phyloP scores from a whole-genome alignment of 768 basidiomycete genomes.

The Mycena capillaripes region DNA sequence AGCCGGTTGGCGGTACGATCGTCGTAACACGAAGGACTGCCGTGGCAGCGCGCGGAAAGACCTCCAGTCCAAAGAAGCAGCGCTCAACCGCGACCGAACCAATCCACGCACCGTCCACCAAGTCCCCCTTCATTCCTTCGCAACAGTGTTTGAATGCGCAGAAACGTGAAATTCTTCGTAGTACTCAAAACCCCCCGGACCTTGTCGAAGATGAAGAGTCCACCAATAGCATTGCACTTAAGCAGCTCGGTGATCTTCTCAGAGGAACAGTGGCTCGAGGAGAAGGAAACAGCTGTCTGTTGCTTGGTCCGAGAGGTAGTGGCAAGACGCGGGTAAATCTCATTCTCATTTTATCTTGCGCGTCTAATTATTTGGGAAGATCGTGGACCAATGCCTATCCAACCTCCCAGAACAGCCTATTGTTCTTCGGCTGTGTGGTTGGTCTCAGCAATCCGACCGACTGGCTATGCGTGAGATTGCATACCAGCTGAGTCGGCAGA shows the following conservation, averaged over 20 bases:
- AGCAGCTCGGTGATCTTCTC: slow-evolving; percentile 75
- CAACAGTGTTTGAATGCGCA: slow-evolving; percentile 63
- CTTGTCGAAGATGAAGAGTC: slow-evolving; percentile 50
- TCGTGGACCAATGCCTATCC: slow-evolving; percentile 71
- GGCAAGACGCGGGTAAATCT: slow-evolving; percentile 84
- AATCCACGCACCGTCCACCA: slow-evolving; percentile 9
- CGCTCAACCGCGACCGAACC: not conserved
- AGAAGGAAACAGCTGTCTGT: slow-evolving; percentile 94
- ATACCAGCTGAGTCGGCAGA: slow-evolving; percentile 83
- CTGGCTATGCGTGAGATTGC: slow-evolving; percentile 95
- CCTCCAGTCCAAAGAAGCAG: not conserved
- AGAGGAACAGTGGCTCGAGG: slow-evolving; percentile 81
- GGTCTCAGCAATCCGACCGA: slow-evolving; percentile 87
- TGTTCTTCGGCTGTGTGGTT: slow-evolving; percentile 86
- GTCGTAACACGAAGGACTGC: not conserved
- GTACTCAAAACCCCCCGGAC: slow-evolving; percentile 40
- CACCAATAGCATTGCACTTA: slow-evolving; percentile 65
- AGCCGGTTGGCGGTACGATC: not conserved
- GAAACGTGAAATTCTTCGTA: slow-evolving; percentile 57
- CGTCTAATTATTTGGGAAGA: slow-evolving; percentile 50
- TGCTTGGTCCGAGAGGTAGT: slow-evolving; percentile 88
- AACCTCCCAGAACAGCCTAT: slow-evolving; percentile 68
- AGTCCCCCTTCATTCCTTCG: slow-evolving; percentile 50
- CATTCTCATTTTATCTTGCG: not conserved
- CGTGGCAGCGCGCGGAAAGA: not conserved